Evolutionary conservation across 495 filamentous ascomycete genomes (phyloP).

Genomic region (Aspergillus baeticus): DNA sequence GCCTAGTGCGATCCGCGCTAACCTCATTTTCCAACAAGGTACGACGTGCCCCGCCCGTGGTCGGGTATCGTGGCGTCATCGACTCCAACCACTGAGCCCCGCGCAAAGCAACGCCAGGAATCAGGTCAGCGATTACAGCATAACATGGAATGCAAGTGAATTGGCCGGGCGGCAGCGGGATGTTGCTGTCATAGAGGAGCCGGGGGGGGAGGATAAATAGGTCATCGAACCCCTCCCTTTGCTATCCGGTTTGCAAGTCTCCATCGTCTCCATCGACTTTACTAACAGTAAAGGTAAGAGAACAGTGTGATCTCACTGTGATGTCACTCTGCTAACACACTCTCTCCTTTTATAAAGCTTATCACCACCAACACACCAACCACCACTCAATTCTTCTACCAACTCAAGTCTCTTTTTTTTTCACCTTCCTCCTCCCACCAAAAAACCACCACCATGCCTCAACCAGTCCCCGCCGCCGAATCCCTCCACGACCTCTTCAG

Average conservation of each 20-base stretch:
- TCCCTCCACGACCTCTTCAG: slow-evolving; percentile 63
- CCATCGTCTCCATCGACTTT: background rate
- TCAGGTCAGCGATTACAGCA: too few relatives aligned
- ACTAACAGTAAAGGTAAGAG: too few relatives aligned
- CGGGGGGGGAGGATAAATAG: background rate
- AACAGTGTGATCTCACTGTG: background rate
- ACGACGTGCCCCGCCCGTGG: background rate
- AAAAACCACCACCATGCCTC: slow-evolving; percentile 40
- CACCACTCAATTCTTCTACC: background rate
- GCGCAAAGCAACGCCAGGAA: background rate
- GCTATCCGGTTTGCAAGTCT: background rate
- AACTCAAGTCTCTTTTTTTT: background rate
- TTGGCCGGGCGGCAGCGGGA: too few relatives aligned
- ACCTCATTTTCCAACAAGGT: background rate
- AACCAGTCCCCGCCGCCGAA: slow-evolving; percentile 55
- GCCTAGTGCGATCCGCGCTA: background rate
- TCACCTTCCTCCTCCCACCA: background rate
- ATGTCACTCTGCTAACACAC: background rate
- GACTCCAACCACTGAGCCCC: background rate
- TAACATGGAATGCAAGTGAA: too few relatives aligned
- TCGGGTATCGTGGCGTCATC: slow-evolving; percentile 4
- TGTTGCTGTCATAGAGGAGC: background rate
- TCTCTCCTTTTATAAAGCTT: background rate
- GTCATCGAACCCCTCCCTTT: background rate
- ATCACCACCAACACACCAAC: background rate